Conservation (phyloP, 345 rosid species). For the Bruguiera gymnorhiza region DNA sequence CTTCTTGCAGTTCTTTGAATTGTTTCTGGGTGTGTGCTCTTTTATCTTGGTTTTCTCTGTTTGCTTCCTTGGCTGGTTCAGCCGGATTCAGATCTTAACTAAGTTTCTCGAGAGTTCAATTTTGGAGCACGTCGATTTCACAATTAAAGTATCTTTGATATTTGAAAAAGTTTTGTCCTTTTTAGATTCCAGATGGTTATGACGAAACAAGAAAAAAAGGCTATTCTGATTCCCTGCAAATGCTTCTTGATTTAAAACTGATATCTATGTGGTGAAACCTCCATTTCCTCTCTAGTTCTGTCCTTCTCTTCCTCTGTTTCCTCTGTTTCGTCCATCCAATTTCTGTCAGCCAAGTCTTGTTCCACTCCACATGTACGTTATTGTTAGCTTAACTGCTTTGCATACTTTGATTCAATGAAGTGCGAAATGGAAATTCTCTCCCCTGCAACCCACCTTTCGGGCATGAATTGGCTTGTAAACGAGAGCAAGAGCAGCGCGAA, state of each 20-base stretch:
- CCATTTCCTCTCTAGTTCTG: conserved; percentile 17
- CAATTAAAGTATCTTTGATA: conserved; percentile 8
- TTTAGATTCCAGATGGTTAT: conserved; percentile 47
- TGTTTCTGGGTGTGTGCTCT: background rate
- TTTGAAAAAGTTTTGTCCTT: conserved; percentile 39
- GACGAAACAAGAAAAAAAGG: conserved; percentile 29
- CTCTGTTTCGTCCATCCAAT: conserved; percentile 12
- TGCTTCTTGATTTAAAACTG: conserved; percentile 49
- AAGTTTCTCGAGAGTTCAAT: conserved; percentile 23
- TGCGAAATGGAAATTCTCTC: conserved; percentile 36
- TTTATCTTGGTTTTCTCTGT: conserved; percentile 7
- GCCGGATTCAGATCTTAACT: conserved; percentile 32
- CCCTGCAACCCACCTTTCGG: too few species aligned
- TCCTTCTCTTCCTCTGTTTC: conserved; percentile 19
- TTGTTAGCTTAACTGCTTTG: background rate
- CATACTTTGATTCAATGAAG: conserved; percentile 39
- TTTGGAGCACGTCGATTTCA: background rate
- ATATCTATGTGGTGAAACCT: conserved; percentile 32
- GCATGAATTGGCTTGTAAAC: too few species aligned
- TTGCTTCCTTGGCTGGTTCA: conserved; percentile 7
- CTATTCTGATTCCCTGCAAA: conserved; percentile 60
- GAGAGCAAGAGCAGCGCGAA: too few species aligned
- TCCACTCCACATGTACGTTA: background rate
- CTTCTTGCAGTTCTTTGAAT: background rate
- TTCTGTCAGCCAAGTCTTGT: background rate